Evolutionary conservation across 2,329 filamentous ascomycete genomes (phyloP), one percentile per base, ranked within the genome.

Genomic region (Thermoascus crustaceus): DNA sequence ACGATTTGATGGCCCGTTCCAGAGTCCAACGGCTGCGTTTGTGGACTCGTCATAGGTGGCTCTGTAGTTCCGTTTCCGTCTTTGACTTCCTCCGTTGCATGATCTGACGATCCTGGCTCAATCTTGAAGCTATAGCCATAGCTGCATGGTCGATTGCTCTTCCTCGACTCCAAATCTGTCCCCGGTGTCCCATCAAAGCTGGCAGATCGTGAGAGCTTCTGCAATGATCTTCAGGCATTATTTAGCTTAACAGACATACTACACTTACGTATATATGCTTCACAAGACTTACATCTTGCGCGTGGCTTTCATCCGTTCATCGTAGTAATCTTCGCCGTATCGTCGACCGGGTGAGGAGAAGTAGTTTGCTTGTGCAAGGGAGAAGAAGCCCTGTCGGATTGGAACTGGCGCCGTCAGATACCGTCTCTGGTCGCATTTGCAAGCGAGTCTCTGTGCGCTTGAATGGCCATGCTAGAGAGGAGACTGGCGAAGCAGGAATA

Each of bases 281-380:
- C 14, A 13, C 22, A 16, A 30, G 25, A 29, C 49, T 33, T 52
- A 67, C 64, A 66, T 54, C 39, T 47, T 61, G 39, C 54, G 53
- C 14, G 52, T 59, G 10, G 67, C 66, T 45, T 69, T 68, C 68
- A 71, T 71, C 20, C 68, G 54, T 30, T 64, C 62, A 49, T 72
- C 68, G 39, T 69, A 72, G 42, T 64, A 68, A 35, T 71, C 67
- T 22, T 63, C 54, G 9, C 68, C 68, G 53, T 66, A 68, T 32
- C 62, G 52, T 36, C 65, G 59, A 10, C 63, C 63, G 10, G 64
- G 60, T 2, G 63, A 55, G 40, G 61, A 64, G 19, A 59, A 61
- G 41, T 66, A 67, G 41, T 71, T 71, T 23, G 68, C 68, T 38
- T 68, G 61, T 13, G 68, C 62, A 20, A 72, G 60, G 23, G 64